Conservation (phyloP, 148 eudicot species). For the Silene conica region DNA sequence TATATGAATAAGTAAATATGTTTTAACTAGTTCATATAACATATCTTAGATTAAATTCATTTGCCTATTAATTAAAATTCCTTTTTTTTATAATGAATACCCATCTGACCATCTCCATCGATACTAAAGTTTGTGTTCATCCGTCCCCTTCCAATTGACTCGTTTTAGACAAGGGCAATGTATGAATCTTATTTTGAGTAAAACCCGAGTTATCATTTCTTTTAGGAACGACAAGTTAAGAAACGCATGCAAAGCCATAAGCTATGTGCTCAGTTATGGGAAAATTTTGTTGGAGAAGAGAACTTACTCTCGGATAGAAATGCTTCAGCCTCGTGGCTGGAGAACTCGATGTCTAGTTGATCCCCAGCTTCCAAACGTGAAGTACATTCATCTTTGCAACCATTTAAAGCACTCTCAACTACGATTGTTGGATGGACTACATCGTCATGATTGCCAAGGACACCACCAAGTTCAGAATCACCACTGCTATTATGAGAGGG, state of each 20-base stretch:
- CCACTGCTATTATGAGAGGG: conserved; percentile 27
- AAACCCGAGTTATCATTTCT: neutral
- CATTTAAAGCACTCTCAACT: conserved; percentile 19
- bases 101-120: neutral
- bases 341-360: conserved; percentile 31
- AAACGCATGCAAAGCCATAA: conserved; percentile 1
- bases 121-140: neutral
- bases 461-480: conserved; percentile 28
- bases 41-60: too few relatives aligned
- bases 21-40: too few relatives aligned
- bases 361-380: conserved; percentile 20
- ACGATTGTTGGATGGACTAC: conserved; percentile 21
- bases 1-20: conserved; percentile 18
- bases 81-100: too few relatives aligned
- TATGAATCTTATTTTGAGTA: neutral
- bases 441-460: conserved; percentile 22
- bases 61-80: too few relatives aligned
- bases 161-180: neutral
- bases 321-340: conserved; percentile 57
- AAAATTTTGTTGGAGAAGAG: neutral
- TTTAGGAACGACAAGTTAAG: neutral
- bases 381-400: conserved; percentile 8
- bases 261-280: neutral
- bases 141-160: neutral
- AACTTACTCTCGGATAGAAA: conserved; percentile 75